These are phyloP conservation scores for Raffaelea ambrosiae DNA, from an alignment of 2,329 filamentous ascomycete genomes.

Conservation along the genomic window DNA sequence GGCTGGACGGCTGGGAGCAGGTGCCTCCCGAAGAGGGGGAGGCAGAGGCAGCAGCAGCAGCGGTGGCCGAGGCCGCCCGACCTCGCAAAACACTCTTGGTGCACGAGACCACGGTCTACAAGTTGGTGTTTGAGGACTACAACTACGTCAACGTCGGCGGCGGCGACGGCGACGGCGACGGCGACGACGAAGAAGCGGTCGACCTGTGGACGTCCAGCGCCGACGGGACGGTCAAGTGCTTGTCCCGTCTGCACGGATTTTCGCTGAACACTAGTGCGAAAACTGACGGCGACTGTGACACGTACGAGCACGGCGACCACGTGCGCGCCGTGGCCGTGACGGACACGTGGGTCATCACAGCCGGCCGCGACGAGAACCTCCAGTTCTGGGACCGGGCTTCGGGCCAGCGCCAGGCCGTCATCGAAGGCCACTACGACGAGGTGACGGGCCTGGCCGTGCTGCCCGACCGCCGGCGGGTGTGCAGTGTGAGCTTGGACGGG, in stretches of 20 bases:
- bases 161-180: constrained; percentile 28
- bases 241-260: constrained; percentile 61
- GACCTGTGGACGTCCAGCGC: constrained; percentile 92
- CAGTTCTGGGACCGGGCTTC: constrained; percentile 76
- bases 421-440: constrained; percentile 86
- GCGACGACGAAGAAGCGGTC: constrained; percentile 48
- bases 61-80: background rate
- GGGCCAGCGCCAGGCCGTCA: constrained; percentile 63
- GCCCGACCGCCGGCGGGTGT: constrained; percentile 43
- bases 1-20: constrained; percentile 43
- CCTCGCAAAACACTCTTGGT: constrained; percentile 51
- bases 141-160: constrained; percentile 29
- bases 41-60: background rate
- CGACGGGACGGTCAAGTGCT: constrained; percentile 78
- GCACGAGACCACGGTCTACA: constrained; percentile 89
- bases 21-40: constrained; percentile 30
- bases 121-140: constrained; percentile 49
- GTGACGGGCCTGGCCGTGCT: constrained; percentile 72
- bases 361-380: constrained; percentile 83
- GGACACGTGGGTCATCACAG: constrained; percentile 74
- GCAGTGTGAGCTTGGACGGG: constrained; percentile 83
- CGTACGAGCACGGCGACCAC: constrained; percentile 76
- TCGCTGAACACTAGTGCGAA: background rate
- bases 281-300: constrained; percentile 46
- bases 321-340: constrained; percentile 73